Conservation (phyloP, 2,329 filamentous ascomycete species). For the Colletotrichum aenigma region DNA sequence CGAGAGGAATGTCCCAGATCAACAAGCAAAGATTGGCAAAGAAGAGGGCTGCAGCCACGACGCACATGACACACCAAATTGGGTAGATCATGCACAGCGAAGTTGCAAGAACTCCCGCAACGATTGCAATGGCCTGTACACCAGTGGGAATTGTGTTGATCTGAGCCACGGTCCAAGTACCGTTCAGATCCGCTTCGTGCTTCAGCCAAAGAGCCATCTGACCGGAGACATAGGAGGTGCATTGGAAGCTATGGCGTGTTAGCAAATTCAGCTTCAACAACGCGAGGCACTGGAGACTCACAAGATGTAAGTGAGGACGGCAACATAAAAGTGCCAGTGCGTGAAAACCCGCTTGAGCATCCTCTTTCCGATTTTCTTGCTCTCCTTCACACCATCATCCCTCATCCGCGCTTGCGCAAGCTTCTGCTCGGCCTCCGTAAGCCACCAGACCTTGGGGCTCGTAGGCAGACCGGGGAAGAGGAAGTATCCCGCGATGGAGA, state of each 20-base stretch:
- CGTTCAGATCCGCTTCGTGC: constrained; percentile 20
- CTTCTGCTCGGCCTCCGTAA: constrained; percentile 32
- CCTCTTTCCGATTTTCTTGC: constrained; percentile 24
- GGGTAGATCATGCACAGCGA: constrained; percentile 34
- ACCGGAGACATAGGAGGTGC: constrained; percentile 18
- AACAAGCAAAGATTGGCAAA: constrained; percentile 20
- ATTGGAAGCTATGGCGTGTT: constrained; percentile 7
- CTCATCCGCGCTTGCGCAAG: constrained; percentile 34
- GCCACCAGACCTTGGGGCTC: constrained; percentile 33
- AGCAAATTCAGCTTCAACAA: background rate
- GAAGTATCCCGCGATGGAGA: constrained; percentile 51
- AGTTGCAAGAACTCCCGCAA: constrained; percentile 25
- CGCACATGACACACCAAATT: constrained; percentile 29
- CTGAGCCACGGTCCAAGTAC: constrained; percentile 3
- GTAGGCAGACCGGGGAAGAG: constrained; percentile 41
- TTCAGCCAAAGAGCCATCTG: constrained; percentile 25
- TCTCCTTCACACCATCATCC: constrained; percentile 20
- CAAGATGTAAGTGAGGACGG: constrained; percentile 26
- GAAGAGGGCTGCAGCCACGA: constrained; percentile 19
- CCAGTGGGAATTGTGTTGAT: constrained; percentile 23
- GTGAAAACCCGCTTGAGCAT: constrained; percentile 30
- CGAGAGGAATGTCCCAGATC: constrained; percentile 21
- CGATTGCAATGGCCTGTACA: constrained; percentile 25
- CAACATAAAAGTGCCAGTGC: constrained; percentile 31
- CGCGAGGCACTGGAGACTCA: background rate